phyloP scores from a whole-genome alignment of 805 yeast genomes.

The Metschnikowia santaceciliae region DNA sequence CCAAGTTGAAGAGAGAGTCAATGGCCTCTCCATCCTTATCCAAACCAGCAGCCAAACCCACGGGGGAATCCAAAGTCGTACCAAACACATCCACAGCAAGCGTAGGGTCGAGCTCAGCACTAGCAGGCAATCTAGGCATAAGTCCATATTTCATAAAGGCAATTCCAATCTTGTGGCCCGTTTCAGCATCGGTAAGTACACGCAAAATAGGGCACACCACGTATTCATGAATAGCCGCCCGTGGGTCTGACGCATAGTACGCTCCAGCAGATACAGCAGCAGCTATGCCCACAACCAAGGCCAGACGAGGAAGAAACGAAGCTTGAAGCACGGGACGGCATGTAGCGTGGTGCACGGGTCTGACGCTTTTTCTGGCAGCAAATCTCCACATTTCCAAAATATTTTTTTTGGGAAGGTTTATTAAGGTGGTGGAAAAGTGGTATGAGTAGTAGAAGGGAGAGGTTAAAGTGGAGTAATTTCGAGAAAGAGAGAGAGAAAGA shows the following conservation, averaged over 20 bases:
- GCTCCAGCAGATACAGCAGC: constrained; percentile 35
- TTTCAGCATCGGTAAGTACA: constrained; percentile 71
- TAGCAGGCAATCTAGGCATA: constrained; percentile 47
- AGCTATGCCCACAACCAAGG: constrained; percentile 10
- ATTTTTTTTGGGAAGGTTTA: background rate
- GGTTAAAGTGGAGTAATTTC: too few relatives aligned
- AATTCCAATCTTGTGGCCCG: constrained; percentile 77
- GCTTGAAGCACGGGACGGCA: constrained; percentile 7
- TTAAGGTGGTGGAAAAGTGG: too few relatives aligned
- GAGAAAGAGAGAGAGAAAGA: too few relatives aligned
- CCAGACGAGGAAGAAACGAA: constrained; percentile 19
- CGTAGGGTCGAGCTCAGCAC: constrained; percentile 43
- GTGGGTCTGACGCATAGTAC: constrained; percentile 64
- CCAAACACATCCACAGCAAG: constrained; percentile 66
- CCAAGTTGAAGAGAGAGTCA: constrained; percentile 70
- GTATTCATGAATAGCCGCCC: constrained; percentile 81
- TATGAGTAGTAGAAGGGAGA: too few relatives aligned
- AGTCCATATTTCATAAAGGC: constrained; percentile 64
- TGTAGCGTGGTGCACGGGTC: background rate
- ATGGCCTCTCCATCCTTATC: constrained; percentile 93
- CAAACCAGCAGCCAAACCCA: constrained; percentile 94
- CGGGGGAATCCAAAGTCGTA: constrained; percentile 63
- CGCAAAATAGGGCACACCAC: constrained; percentile 75
- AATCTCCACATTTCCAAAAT: background rate
- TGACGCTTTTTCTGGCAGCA: background rate